Evolutionary conservation across 2,329 filamentous ascomycete species (phyloP), one percentile per base, ranked within the genome.

Genomic region (Aspergillus aculeatinus): DNA sequence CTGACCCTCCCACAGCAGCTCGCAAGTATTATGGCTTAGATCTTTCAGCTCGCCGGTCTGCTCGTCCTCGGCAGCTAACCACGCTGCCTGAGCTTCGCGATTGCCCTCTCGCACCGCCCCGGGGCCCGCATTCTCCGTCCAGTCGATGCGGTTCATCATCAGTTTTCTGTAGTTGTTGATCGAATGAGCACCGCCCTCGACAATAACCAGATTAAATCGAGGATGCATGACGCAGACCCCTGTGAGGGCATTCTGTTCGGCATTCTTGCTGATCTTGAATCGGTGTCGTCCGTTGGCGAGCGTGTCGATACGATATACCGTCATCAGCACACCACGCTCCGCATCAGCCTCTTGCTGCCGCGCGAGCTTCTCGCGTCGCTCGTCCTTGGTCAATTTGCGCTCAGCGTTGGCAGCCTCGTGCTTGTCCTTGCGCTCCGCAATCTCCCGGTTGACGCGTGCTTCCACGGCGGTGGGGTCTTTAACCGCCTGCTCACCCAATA

Each of bases 381-480:
- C 83, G 67, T 98, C 94, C 69, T 96, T 94, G 29, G 89, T 94
- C 59, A 99, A 82, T 73, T 93, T 94, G 62, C 95, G 87, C 44
- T 90, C 89, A 66, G 93, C 89, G 75, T 99, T 99, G 60, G 84
- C 80, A 47, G 86, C 77, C 60, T 94, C 81, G 76, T 99, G 96
- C 66, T 89, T 85, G 61, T 90, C 83, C 60, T 89, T 87, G 48
- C 95, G 90, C 63, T 96, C 92, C 29, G 89, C 89, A 65, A 99
- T 97, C 76, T 99, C 92, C 56, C 89, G 85, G 75, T 96, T 96
- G 55, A 99, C 95, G 25, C 92, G 88, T 54, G 92, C 92, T 78
- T 99, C 95, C 50, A 99, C 95, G 4, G 95, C 95, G 0, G 96
- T 99, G 6, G 95, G 95, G 77, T 99, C 95, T 72, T 96, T 96